phyloP scores from a whole-genome alignment of 2,329 filamentous ascomycete species.

The Beauveria sp. region DNA sequence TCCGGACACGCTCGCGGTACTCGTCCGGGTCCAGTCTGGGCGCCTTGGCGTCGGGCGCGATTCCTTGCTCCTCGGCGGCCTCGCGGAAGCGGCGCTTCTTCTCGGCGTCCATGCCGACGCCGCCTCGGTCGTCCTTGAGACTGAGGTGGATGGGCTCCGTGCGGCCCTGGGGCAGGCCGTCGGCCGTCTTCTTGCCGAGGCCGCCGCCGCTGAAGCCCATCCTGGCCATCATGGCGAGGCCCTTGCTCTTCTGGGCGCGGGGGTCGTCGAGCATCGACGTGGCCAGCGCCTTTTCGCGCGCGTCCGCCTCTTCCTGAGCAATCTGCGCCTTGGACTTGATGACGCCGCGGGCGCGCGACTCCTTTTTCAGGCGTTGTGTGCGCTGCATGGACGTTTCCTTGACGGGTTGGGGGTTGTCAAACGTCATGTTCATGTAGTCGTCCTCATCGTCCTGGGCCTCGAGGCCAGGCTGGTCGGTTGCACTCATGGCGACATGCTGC shows the following conservation, averaged over 20 bases:
- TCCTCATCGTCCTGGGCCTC: constrained; percentile 63
- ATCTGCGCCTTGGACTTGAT: constrained; percentile 77
- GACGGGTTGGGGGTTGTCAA: constrained; percentile 57
- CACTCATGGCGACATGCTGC: constrained; percentile 8
- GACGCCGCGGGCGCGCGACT: constrained; percentile 60
- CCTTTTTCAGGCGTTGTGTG: constrained; percentile 44
- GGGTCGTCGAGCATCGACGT: constrained; percentile 60
- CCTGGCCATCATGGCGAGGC: constrained; percentile 92
- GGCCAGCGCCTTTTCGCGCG: constrained; percentile 68
- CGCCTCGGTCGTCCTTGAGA: constrained; percentile 71
- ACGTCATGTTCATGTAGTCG: constrained; percentile 96
- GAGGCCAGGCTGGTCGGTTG: neutral
- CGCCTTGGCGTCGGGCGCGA: constrained; percentile 47
- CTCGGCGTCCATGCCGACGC: constrained; percentile 77
- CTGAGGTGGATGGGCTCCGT: constrained; percentile 68
- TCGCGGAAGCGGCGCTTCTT: constrained; percentile 70
- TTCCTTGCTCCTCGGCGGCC: constrained; percentile 46
- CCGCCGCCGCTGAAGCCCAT: constrained; percentile 82
- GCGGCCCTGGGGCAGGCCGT: constrained; percentile 25
- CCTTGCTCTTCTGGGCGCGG: constrained; percentile 63
- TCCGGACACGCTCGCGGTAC: constrained; percentile 64
- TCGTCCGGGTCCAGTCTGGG: constrained; percentile 59
- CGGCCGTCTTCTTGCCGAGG: constrained; percentile 55
- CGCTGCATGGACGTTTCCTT: constrained; percentile 48
- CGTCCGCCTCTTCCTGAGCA: constrained; percentile 62